Conservation (phyloP, 2,329 filamentous ascomycete genomes). For the Aspergillus latus region DNA sequence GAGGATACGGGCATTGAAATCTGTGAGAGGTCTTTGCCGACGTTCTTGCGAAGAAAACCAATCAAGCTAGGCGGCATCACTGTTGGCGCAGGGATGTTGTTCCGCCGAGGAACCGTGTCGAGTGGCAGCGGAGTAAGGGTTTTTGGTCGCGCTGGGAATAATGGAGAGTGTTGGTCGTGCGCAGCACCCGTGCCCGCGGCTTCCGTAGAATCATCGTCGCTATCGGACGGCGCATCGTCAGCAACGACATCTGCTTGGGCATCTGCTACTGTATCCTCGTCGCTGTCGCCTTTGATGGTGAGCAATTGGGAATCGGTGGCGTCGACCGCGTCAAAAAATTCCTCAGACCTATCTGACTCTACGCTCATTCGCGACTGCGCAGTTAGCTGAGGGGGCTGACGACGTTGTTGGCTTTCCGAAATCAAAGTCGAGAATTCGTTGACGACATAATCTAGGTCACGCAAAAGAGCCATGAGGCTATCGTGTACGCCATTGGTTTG, state of each 20-base stretch:
- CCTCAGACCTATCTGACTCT: conserved; percentile 77
- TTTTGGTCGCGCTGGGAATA: conserved; percentile 77
- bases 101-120: conserved; percentile 64
- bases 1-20: conserved; percentile 97
- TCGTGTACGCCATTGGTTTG: conserved; percentile 72
- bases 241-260: conserved; percentile 45
- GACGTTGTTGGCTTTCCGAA: conserved; percentile 73
- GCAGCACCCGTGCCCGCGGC: conserved; percentile 32
- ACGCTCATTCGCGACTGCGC: conserved; percentile 65
- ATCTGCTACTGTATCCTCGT: conserved; percentile 50
- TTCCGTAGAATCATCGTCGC: conserved; percentile 54
- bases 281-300: conserved; percentile 70
- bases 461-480: conserved; percentile 78
- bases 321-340: conserved; percentile 91
- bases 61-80: conserved; percentile 86
- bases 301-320: conserved; percentile 68
- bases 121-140: conserved; percentile 75
- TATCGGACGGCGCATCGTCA: conserved; percentile 64
- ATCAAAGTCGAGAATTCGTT: conserved; percentile 77
- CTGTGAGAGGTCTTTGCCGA: conserved; percentile 93
- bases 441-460: conserved; percentile 80
- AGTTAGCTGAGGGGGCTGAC: conserved; percentile 58
- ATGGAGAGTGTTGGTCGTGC: conserved; percentile 42
- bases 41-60: conserved; percentile 92
- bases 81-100: conserved; percentile 69